Base-by-base conservation (phyloP, 192 early-diverging fungal genomes). In the Phlyctochytrium bullatum region DNA sequence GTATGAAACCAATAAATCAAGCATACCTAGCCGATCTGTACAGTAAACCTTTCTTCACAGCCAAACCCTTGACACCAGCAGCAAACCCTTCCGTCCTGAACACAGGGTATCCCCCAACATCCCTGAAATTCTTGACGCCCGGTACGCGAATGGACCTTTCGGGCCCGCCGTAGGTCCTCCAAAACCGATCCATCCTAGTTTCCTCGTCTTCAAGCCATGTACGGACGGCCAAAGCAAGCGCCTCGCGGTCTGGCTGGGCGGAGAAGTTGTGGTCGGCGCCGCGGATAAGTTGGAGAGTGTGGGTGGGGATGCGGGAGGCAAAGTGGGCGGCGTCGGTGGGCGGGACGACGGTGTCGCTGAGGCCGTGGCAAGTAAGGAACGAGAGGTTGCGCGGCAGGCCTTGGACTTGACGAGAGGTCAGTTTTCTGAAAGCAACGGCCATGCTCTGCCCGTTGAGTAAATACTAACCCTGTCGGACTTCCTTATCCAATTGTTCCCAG, bases 181-280 rank as follows among this genome's bases (percentile, higher is more conserved):
- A 57, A 25, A 24, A 57, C 20, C 54, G 54, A 57, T 57, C 20
- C 54, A 57, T 57, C 20, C 54, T 27, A 31, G 3, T 76, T 67
- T 14, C 60, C 27, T 65, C 52, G 12, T 14, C 25, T 10, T 6
- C 16, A 3, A 68, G 28, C 20, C n/a, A 70, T 6, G 50, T 24
- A 4, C 6, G 64, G 24, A 88, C 58, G 6, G 80, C 79, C 23
- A 66, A 57, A 30, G 76, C 69, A 4, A 83, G 80, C 25, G 76
- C 65, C 20, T 71, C 64, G 2, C 79, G 54, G 20, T 10, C 78
- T 25, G 82, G 69, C 31, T 79, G 71, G 14, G 73, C 72, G 2
- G 85, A 62, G 52, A 70, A 68, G 30, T 68, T 68, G 35, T 68
- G 67, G 47, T 70, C 34, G 28, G 10, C 67, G 20, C 50, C 34